Evolutionary conservation across 2,329 filamentous ascomycete genomes (phyloP).

Genomic region (Penicillium sp.): DNA sequence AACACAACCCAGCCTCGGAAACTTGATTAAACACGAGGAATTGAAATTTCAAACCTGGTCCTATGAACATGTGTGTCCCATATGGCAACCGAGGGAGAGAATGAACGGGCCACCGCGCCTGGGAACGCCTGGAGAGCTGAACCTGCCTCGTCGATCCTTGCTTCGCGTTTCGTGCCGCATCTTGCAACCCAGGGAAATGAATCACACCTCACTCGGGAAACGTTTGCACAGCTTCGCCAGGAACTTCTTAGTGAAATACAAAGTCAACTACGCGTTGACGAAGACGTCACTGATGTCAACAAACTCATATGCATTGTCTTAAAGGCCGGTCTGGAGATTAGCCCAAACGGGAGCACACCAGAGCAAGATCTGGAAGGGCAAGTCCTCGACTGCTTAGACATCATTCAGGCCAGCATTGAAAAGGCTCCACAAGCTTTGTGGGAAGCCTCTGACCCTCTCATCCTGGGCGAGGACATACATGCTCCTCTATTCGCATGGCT

Average conservation of each 20-base stretch:
- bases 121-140: slow-evolving; percentile 29
- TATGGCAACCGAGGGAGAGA: slow-evolving; percentile 31
- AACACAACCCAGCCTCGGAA: slow-evolving; percentile 8
- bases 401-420: slow-evolving; percentile 71
- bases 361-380: slow-evolving; percentile 43
- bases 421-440: slow-evolving; percentile 68
- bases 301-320: slow-evolving; percentile 82
- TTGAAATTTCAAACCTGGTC: not conserved
- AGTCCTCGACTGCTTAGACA: slow-evolving; percentile 68
- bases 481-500: slow-evolving; percentile 57
- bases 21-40: not conserved
- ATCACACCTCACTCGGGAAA: slow-evolving; percentile 66
- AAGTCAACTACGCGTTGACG: slow-evolving; percentile 53
- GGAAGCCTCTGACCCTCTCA: slow-evolving; percentile 63
- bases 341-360: slow-evolving; percentile 62
- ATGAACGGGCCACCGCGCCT: slow-evolving; percentile 16
- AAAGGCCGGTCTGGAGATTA: slow-evolving; percentile 69
- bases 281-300: slow-evolving; percentile 74
- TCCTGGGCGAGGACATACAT: slow-evolving; percentile 50
- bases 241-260: slow-evolving; percentile 55
- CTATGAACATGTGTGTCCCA: slow-evolving; percentile 15
- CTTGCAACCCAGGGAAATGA: slow-evolving; percentile 65
- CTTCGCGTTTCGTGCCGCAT: slow-evolving; percentile 82
- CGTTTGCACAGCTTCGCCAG: slow-evolving; percentile 72
- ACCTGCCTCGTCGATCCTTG: slow-evolving; percentile 71